These are phyloP conservation scores for Phytophthora sansomeana DNA, from an alignment of 352 stramenopile genomes.

Conservation along the genomic window DNA sequence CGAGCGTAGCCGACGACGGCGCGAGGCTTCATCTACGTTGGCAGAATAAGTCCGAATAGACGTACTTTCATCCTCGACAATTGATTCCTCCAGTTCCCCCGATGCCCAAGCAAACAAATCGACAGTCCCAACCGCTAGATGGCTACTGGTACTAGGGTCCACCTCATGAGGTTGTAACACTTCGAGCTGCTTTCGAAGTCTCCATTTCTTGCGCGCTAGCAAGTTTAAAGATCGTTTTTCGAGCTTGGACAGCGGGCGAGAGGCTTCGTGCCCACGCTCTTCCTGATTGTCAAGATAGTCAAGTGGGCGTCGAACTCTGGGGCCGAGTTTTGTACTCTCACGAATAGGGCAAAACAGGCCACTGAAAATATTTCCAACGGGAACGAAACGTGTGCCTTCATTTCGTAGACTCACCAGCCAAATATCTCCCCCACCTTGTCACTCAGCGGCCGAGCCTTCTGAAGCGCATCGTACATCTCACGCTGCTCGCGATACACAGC, in stretches of 20 bases:
- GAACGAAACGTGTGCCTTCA: conserved; percentile 88
- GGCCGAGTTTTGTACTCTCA: conserved; percentile 66
- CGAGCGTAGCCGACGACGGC: conserved; percentile 19
- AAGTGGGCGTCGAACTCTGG: conserved; percentile 65
- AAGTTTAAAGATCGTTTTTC: conserved; percentile 64
- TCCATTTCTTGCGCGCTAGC: conserved; percentile 67
- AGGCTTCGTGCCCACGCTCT: conserved; percentile 16
- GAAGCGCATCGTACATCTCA: conserved; percentile 91
- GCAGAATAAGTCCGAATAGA: conserved; percentile 19
- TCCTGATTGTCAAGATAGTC: conserved; percentile 44
- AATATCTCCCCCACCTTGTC: conserved; percentile 91
- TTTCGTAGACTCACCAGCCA: conserved; percentile 92
- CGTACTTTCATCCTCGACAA: conserved; percentile 7
- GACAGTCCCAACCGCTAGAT: conserved; percentile 57
- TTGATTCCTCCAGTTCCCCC: conserved; percentile 6
- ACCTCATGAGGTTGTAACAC: conserved; percentile 72
- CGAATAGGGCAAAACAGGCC: conserved; percentile 91
- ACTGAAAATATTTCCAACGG: conserved; percentile 94
- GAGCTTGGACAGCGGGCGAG: conserved; percentile 44
- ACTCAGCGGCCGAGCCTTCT: conserved; percentile 84
- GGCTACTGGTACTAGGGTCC: conserved; percentile 52
- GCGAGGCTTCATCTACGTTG: conserved; percentile 14
- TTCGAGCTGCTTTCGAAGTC: conserved; percentile 74
- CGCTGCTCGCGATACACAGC: conserved; percentile 89
- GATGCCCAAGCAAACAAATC: conserved; percentile 83